phyloP scores from a whole-genome alignment of 306 rosid species.

The Dryas drummondii region DNA sequence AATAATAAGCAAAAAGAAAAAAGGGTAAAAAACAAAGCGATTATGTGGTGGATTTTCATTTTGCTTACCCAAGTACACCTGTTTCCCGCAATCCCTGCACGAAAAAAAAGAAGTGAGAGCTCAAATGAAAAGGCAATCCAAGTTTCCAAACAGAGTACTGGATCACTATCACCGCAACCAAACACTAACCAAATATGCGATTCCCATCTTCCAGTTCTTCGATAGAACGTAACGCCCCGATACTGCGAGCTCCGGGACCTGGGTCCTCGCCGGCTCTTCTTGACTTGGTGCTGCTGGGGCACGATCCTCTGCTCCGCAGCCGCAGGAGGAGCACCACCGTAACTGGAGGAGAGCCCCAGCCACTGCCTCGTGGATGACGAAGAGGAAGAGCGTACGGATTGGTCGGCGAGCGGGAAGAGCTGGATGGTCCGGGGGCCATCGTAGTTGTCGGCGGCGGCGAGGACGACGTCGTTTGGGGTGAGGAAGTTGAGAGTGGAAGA shows the following conservation, averaged over 20 bases:
- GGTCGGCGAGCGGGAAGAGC: constrained; percentile 53
- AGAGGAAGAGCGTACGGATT: constrained; percentile 6
- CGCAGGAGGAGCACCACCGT: neutral
- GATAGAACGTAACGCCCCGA: constrained; percentile 88
- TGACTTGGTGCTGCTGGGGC: constrained; percentile 43
- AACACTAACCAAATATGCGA: constrained; percentile 82
- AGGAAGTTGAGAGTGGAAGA: constrained; percentile 51
- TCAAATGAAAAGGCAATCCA: constrained; percentile 4
- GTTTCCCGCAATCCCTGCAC: constrained; percentile 90
- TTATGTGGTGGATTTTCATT: neutral
- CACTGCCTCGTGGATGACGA: constrained; percentile 38
- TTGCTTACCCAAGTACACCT: constrained; percentile 82
- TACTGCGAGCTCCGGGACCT: constrained; percentile 92
- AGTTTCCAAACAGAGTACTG: neutral
- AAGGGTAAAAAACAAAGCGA: neutral
- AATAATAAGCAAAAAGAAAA: neutral
- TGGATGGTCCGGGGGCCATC: constrained; percentile 49
- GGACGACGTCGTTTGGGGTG: constrained; percentile 19
- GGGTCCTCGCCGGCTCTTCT: constrained; percentile 90
- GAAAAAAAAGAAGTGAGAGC: neutral
- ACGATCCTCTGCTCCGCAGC: constrained; percentile 33
- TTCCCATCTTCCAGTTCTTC: constrained; percentile 97
- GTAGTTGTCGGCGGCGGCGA: no score
- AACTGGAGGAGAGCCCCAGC: constrained; percentile 26
- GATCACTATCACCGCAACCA: neutral